Conservation (phyloP, 2,329 filamentous ascomycete species). For the Myrmaecium sp. region DNA sequence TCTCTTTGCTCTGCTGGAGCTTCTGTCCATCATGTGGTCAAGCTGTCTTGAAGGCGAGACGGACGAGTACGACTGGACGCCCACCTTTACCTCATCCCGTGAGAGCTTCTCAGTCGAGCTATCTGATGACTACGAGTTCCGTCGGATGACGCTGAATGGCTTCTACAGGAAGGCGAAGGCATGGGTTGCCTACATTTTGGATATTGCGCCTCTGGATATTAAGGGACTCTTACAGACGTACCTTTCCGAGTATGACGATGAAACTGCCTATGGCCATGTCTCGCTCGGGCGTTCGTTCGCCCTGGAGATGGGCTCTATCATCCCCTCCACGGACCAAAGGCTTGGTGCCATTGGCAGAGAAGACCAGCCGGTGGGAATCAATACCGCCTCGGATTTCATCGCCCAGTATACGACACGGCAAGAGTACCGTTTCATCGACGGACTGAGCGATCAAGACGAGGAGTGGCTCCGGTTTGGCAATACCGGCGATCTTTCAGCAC, state of each 20-base stretch:
- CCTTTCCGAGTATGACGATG: conserved; percentile 84
- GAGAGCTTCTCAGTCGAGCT: conserved; percentile 72
- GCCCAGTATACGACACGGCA: conserved; percentile 95
- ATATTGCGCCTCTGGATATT: conserved; percentile 76
- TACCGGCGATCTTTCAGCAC: conserved; percentile 15
- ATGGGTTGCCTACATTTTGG: conserved; percentile 70
- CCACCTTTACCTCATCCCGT: conserved; percentile 59
- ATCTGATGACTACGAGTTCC: conserved; percentile 81
- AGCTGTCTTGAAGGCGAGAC: conserved; percentile 90
- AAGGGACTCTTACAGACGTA: conserved; percentile 92
- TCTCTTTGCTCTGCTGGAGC: conserved; percentile 79
- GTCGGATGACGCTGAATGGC: conserved; percentile 60
- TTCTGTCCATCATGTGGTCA: conserved; percentile 86
- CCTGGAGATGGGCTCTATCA: conserved; percentile 72
- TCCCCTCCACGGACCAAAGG: conserved; percentile 74
- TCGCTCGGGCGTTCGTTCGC: conserved; percentile 89
- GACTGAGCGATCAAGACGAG: conserved; percentile 48
- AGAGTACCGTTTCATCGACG: conserved; percentile 80
- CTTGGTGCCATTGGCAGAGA: conserved; percentile 63
- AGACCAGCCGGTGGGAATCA: conserved; percentile 58
- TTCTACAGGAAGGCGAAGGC: conserved; percentile 59
- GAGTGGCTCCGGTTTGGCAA: conserved; percentile 44
- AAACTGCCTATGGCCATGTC: conserved; percentile 78
- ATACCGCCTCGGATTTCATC: conserved; percentile 89
- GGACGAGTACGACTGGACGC: conserved; percentile 78